Evolutionary conservation across 2,329 filamentous ascomycete species (phyloP).

Genomic region (Pseudogymnoascus sp.): DNA sequence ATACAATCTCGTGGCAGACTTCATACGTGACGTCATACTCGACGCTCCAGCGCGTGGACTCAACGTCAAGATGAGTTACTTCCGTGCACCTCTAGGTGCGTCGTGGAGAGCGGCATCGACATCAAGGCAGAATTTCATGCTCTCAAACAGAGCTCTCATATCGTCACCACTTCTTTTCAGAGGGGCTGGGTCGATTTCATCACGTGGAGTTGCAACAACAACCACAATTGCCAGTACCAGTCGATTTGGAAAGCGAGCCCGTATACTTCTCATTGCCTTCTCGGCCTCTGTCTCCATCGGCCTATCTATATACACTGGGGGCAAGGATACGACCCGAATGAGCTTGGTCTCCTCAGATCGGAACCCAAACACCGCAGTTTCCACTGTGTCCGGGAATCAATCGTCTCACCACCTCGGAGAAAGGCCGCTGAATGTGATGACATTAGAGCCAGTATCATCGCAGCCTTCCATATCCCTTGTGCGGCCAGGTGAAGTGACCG

Average conservation of each 20-base stretch:
- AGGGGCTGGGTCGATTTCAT: neutral
- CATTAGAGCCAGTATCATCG: neutral
- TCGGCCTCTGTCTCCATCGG: conserved; percentile 17
- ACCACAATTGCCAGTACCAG: neutral
- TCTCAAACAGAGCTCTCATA: neutral
- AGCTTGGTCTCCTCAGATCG: neutral
- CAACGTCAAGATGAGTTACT: conserved; percentile 1
- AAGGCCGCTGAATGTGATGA: neutral
- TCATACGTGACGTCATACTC: neutral
- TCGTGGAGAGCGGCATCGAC: neutral
- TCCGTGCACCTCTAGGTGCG: neutral
- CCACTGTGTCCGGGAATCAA: conserved; percentile 1
- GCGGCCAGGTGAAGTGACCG: neutral
- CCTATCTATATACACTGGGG: neutral
- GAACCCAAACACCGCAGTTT: conserved; percentile 5
- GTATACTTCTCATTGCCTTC: conserved; percentile 1
- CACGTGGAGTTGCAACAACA: conserved; percentile 1
- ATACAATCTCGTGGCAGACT: neutral
- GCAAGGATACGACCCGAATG: neutral
- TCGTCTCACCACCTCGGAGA: neutral
- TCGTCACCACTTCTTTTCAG: neutral
- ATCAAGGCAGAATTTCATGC: neutral
- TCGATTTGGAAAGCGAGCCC: neutral
- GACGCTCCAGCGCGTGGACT: neutral
- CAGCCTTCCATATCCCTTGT: neutral